Evolutionary conservation across 2,329 filamentous ascomycete genomes (phyloP), one percentile per base, ranked within the genome.

Genomic region (Colletotrichum tanaceti): DNA sequence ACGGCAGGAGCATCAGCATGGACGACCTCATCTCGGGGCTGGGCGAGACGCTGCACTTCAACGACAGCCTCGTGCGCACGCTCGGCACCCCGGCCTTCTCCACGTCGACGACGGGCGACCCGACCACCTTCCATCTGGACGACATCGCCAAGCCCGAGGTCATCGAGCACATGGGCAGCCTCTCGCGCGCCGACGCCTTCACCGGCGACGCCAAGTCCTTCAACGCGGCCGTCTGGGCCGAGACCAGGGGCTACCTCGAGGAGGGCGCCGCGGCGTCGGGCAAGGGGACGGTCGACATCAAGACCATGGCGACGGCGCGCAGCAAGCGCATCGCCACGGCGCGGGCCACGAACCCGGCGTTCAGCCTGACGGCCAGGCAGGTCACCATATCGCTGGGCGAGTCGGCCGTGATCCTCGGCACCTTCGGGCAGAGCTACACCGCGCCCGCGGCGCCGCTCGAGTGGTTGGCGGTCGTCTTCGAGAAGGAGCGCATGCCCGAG

Each of bases 61-160:
- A 71, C 52, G 62, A 68, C 62, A 38, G 61, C 20, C 62, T 68
- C 55, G 49, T 65, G 22, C 65, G 65, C 49, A 68, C 83, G 22
- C 69, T 75, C 32, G 76, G 76, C 22, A 83, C 82, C 69, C 81
- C 82, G 0, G 74, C 54, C 24, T 64, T 70, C n/a, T 58, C 63
- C 0, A 66, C 68, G 32, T 70, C 72, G 52, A 72, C 72, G 2
- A 72, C 71, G 10, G 60, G 60, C 20, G 61, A 66, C 47, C 32
- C 65, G 41, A 65, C 16, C 49, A 72, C 71, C 6, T 68, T 72
- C 68, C 59, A 72, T 59, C 63, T 72, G 4, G 43, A 65, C 39
- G 71, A 72, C 22, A 55, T 71, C 28, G 65, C 65, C 24, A 69
- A 67, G 20, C 66, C 61, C 4, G 38, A 61, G 6, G 72, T 77